Evolutionary conservation across 129 eudicot genomes (phyloP), one percentile per base, ranked within the genome.

Genomic region (Oenanthe sinensis): DNA sequence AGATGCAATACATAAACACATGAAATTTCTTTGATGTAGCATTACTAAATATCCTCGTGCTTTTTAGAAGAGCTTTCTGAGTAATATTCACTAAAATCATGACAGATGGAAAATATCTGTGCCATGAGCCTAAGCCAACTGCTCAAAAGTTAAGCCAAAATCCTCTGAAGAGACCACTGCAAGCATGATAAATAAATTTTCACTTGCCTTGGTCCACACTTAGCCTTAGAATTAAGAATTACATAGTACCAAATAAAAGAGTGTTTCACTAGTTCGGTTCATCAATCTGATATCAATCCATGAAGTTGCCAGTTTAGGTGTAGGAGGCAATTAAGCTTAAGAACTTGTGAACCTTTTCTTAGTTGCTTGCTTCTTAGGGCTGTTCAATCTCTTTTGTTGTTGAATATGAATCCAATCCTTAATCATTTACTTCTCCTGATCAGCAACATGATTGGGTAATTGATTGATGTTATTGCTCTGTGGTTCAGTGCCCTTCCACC

Each of bases 401-500:
- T 43, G 6, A n/a, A 72, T 22, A 22, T 13, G 16, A 40, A 43
- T 22, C 47, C 10, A 54, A 11, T 42, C 42, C n/a, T n/a, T 22
- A 2, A 8, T 3, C 36, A 39, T 13, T 7, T 28, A 4, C 22
- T 69, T 71, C 69, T 60, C 33, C 28, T 14, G n/a, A 63, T 43
- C 40, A 60, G 68, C 28, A 63, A 40, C 30, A 20, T 40, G 36
- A 28, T 28, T 70, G 46, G 39, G 65, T 75, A 17, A 4, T n/a
- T 28, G 40, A 47, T 19, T 47, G 36, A 50, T 78, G 63, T 74
- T 55, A 49, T 87, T 52, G 44, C 46, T 72, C 22, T 81, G 71
- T 80, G 80, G 28, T 88, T 74, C 90, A 95, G 99, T 86, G 97
- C 97, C 24, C 92, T 88, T 83, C 99, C 97, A 48, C 99, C 99